Conservation (phyloP, 2,329 filamentous ascomycete species). For the Penicillium sumatraense region DNA sequence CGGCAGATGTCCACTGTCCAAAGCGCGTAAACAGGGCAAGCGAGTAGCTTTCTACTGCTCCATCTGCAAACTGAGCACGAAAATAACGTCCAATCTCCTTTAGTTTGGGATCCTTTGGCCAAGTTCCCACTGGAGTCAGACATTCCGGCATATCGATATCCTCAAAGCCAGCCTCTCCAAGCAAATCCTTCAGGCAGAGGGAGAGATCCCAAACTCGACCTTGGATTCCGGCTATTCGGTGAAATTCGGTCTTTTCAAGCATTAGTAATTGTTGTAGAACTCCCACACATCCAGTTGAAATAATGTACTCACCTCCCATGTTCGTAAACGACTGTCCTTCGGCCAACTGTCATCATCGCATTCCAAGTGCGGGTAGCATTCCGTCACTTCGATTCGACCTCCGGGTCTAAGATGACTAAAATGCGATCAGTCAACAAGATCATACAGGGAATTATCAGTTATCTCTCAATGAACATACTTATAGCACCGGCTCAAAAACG, state of each 20-base stretch:
- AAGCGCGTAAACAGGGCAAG: conserved; percentile 32
- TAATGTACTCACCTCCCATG: conserved; percentile 14
- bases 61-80: conserved; percentile 28
- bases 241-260: conserved; percentile 16
- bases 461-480: conserved; percentile 13
- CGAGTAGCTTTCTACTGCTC: conserved; percentile 32
- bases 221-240: conserved; percentile 19
- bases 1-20: conserved; percentile 28
- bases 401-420: conserved; percentile 35
- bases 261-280: not conserved
- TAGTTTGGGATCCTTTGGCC: conserved; percentile 33
- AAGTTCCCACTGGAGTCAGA: conserved; percentile 33
- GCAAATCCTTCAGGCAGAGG: conserved; percentile 13
- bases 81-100: conserved; percentile 34
- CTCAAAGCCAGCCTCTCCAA: conserved; percentile 32
- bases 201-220: conserved; percentile 23
- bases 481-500: conserved; percentile 23
- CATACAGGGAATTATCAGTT: not conserved
- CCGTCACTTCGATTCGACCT: conserved; percentile 34
- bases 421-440: not conserved
- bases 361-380: conserved; percentile 20
- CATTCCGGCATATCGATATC: conserved; percentile 25
- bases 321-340: conserved; percentile 12
- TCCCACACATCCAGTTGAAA: not conserved
- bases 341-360: conserved; percentile 33